phyloP scores from a whole-genome alignment of 441 rosid genomes.

The Cnidoscolus chayamansa region DNA sequence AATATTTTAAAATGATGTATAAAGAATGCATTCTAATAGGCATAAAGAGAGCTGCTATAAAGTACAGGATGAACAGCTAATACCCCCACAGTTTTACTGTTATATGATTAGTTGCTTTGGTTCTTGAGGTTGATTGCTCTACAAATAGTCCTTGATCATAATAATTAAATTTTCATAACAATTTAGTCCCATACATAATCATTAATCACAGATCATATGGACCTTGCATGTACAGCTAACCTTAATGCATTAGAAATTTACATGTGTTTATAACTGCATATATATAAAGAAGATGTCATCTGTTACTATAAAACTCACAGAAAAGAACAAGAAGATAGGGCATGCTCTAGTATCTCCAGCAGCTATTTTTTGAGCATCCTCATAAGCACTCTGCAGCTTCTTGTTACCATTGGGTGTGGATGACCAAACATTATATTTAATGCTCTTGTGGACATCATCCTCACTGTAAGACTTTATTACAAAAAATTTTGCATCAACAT shows the following conservation, averaged over 20 bases:
- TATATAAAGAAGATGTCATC: not conserved
- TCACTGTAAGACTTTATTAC: constrained; percentile 93
- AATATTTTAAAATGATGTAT: not conserved
- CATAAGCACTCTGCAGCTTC: constrained; percentile 71
- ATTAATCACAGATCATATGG: too few relatives aligned
- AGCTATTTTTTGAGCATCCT: constrained; percentile 67
- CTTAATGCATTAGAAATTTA: not conserved
- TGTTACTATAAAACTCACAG: constrained; percentile 48
- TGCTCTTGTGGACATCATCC: constrained; percentile 97
- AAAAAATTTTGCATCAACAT: constrained; percentile 65
- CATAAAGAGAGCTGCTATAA: not conserved
- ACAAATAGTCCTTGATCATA: too few relatives aligned
- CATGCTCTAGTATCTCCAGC: constrained; percentile 43
- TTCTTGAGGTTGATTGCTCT: too few relatives aligned
- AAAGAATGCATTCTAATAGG: not conserved
- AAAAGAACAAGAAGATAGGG: constrained; percentile 78
- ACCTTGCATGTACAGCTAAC: too few relatives aligned
- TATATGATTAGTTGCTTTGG: too few relatives aligned
- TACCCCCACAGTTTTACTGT: too few relatives aligned
- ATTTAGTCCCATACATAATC: too few relatives aligned
- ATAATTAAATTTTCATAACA: too few relatives aligned
- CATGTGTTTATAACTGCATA: not conserved
- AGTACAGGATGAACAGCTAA: too few relatives aligned
- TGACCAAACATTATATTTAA: constrained; percentile 89
- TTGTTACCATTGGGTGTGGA: constrained; percentile 93